Conservation (phyloP, 192 early-diverging fungal species). For the Chytriomyces confervae region DNA sequence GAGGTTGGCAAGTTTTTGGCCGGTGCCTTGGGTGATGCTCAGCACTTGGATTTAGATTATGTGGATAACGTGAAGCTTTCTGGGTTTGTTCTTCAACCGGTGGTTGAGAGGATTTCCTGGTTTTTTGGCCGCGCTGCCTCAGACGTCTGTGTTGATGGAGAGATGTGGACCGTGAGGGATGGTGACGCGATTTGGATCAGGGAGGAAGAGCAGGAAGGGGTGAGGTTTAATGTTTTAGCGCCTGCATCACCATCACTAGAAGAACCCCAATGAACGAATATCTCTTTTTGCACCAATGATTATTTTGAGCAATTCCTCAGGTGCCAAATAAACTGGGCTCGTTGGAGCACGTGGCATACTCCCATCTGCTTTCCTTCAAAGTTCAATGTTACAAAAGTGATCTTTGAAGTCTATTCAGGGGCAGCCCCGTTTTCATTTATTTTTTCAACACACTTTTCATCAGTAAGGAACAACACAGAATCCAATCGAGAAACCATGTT, state of each 20-base stretch:
- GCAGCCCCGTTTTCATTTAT: too few species aligned
- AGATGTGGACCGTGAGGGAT: constrained; percentile 8
- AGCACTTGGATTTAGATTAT: not conserved
- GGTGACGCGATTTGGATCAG: constrained; percentile 1
- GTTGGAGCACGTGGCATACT: too few species aligned
- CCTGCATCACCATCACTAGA: not conserved
- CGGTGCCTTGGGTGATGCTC: not conserved
- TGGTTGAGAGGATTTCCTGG: not conserved
- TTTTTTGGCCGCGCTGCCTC: not conserved
- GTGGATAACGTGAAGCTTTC: not conserved
- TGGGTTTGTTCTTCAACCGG: constrained; percentile 24
- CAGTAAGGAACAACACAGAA: too few species aligned
- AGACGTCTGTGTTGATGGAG: constrained; percentile 37
- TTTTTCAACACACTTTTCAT: too few species aligned
- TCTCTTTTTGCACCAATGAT: too few species aligned
- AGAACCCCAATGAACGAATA: too few species aligned
- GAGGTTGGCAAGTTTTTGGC: constrained; percentile 16
- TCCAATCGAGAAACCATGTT: too few species aligned
- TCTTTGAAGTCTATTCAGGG: too few species aligned
- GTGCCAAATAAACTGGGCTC: too few species aligned
- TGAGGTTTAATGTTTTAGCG: not conserved
- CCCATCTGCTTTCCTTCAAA: too few species aligned
- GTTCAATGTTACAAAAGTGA: too few species aligned
- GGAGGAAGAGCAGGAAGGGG: not conserved
- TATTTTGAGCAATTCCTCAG: too few species aligned